Conservation (phyloP, 805 yeast species). For the Maudiozyma saulgeensis region DNA sequence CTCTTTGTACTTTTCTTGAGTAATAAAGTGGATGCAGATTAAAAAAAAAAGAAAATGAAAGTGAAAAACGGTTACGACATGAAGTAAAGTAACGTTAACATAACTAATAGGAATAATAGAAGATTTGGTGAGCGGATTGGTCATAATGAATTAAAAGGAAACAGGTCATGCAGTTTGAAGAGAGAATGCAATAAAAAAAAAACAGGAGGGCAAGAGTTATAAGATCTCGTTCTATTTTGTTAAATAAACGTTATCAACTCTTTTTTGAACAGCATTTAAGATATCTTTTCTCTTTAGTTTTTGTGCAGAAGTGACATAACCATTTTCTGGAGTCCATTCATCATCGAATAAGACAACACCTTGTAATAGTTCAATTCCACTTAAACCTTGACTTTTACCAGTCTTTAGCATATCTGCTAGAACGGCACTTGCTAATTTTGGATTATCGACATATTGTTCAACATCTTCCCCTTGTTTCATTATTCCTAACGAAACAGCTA, state of each 20-base stretch:
- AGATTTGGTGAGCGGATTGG: background rate
- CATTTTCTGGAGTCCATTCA: constrained; percentile 98
- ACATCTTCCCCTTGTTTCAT: constrained; percentile 39
- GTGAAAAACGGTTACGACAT: too few species aligned
- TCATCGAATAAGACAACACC: constrained; percentile 74
- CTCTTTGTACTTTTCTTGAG: too few species aligned
- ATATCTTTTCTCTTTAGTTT: constrained; percentile 92
- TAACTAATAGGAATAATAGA: background rate
- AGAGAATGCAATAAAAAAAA: too few species aligned
- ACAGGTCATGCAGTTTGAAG: background rate
- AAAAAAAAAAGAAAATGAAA: too few species aligned
- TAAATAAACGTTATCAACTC: constrained; percentile 56
- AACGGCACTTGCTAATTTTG: constrained; percentile 46
- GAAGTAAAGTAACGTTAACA: too few species aligned
- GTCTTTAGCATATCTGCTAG: constrained; percentile 55
- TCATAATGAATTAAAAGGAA: background rate
- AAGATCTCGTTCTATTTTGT: background rate
- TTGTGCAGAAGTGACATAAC: constrained; percentile 90
- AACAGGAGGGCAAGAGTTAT: background rate
- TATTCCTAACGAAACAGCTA: constrained; percentile 50
- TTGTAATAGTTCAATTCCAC: constrained; percentile 75
- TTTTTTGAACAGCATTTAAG: constrained; percentile 53
- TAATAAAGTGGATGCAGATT: background rate
- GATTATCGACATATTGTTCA: constrained; percentile 42
- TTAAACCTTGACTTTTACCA: constrained; percentile 71